Percentiles rank a stretch among this genome's conserved stretches.
phyloP scores from a whole-genome alignment of 2,329 filamentous ascomycete species.

The Trichoderma sp. region DNA sequence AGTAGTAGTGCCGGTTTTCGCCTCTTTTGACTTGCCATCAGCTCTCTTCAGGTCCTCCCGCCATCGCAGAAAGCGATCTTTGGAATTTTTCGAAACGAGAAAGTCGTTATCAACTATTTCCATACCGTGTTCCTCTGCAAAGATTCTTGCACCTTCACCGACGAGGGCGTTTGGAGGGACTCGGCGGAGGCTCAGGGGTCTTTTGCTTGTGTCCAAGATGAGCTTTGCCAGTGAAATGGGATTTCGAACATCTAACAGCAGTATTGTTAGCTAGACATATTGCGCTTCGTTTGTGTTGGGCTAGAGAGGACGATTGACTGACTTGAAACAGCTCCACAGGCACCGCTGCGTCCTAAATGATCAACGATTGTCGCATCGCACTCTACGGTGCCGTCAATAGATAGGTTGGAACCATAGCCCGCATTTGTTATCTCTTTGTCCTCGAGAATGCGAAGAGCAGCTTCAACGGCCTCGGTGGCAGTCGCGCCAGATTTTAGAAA shows the following conservation, averaged over 20 bases:
- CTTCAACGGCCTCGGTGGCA: conserved; percentile 85
- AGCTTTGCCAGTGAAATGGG: conserved; percentile 83
- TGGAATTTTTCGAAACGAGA: conserved; percentile 75
- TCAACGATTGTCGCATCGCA: conserved; percentile 94
- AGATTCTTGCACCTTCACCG: conserved; percentile 79
- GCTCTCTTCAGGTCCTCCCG: conserved; percentile 65
- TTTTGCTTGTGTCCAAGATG: conserved; percentile 73
- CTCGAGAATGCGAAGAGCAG: conserved; percentile 82
- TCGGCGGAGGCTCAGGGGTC: conserved; percentile 75
- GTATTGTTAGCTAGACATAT: background rate
- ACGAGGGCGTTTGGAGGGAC: conserved; percentile 92
- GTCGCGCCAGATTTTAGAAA: conserved; percentile 74
- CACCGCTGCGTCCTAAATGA: conserved; percentile 85
- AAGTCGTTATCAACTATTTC: conserved; percentile 68
- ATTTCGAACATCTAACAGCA: conserved; percentile 74
- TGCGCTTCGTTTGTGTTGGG: background rate
- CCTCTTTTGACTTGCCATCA: conserved; percentile 43
- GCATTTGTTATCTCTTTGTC: conserved; percentile 96
- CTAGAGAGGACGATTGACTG: conserved; percentile 39
- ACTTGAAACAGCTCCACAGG: conserved; percentile 88
- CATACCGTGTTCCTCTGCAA: conserved; percentile 76
- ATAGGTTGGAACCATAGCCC: conserved; percentile 91
- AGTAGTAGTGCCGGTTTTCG: conserved; percentile 21
- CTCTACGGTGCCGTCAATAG: conserved; percentile 86
- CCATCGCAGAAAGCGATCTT: conserved; percentile 79